A percentile compares a stretch with the other conserved stretches of the same genome.
Conservation (phyloP, 1,284 basidiomycete species). For the Cryptococcus floricola region DNA sequence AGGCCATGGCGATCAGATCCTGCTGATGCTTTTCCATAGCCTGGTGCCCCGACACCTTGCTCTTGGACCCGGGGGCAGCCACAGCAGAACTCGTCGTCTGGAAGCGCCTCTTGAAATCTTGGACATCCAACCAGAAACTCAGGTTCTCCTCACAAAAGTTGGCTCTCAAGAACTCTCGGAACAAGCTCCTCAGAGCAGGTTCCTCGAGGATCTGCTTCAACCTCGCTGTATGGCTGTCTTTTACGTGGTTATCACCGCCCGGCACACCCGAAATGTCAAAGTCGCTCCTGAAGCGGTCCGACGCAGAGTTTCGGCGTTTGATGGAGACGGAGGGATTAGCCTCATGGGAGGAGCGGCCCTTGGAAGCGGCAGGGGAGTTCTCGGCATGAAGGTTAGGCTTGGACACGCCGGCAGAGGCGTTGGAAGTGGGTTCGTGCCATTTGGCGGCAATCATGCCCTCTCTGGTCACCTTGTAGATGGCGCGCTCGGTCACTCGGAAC, state of each 20-base stretch:
- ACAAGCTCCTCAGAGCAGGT: conserved; percentile 78
- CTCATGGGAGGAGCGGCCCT: conserved; percentile 6
- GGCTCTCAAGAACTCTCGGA: conserved; percentile 87
- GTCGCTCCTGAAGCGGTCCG: conserved; percentile 15
- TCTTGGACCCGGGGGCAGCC: conserved; percentile 53
- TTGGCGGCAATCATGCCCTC: conserved; percentile 79
- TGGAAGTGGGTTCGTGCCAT: conserved; percentile 59
- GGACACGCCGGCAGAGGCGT: conserved; percentile 4
- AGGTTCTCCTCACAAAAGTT: conserved; percentile 99
- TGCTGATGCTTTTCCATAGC: conserved; percentile 98
- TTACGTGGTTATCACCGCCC: conserved; percentile 42
- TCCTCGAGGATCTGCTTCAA: conserved; percentile 91
- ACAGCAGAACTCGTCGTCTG: conserved; percentile 88
- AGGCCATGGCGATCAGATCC: conserved; percentile 87
- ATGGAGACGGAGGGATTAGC: not conserved
- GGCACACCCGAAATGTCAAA: conserved; percentile 18
- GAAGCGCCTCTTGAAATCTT: conserved; percentile 95
- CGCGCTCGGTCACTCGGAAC: conserved; percentile 91
- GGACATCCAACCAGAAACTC: conserved; percentile 93
- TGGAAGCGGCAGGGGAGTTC: conserved; percentile 8
- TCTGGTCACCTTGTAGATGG: conserved; percentile 89
- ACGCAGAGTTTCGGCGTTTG: conserved; percentile 13
- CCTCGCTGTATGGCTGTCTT: conserved; percentile 87
- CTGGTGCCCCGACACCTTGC: conserved; percentile 63
- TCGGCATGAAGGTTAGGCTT: conserved; percentile 22